phyloP scores from a whole-genome alignment of 1,284 basidiomycete genomes.

The Polyporus tsugae region DNA sequence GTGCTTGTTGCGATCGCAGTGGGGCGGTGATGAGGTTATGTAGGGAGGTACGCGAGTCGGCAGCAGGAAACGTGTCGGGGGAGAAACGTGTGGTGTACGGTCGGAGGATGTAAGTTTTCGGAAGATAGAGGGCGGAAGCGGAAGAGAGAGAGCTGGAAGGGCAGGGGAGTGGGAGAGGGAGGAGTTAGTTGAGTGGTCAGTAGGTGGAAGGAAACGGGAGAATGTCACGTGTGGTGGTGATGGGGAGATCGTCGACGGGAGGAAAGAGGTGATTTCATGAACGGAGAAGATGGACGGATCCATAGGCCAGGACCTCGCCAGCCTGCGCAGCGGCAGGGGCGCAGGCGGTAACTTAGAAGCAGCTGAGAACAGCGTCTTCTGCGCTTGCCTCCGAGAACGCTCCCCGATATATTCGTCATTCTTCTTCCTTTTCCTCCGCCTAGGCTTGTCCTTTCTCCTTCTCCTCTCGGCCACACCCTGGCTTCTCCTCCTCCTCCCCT shows the following conservation, averaged over 20 bases:
- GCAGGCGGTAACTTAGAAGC: neutral
- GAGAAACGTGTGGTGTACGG: conserved; percentile 9
- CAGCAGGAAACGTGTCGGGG: conserved; percentile 16
- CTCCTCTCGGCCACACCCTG: conserved; percentile 11
- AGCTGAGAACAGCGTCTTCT: conserved; percentile 1
- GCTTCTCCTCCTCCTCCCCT: conserved; percentile 5
- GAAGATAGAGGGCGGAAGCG: conserved; percentile 3
- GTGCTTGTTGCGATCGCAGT: conserved; percentile 23
- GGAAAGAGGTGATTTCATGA: conserved; percentile 18
- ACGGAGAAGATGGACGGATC: conserved; percentile 11
- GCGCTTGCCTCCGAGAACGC: conserved; percentile 14
- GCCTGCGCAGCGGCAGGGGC: conserved; percentile 8
- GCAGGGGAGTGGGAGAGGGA: neutral
- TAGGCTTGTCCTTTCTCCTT: conserved; percentile 15
- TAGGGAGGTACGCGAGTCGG: conserved; percentile 14
- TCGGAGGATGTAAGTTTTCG: conserved; percentile 18
- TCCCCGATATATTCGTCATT: conserved; percentile 14
- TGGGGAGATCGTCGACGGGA: conserved; percentile 28
- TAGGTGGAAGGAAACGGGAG: conserved; percentile 17
- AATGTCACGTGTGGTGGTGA: conserved; percentile 22
- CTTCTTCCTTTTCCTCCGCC: conserved; percentile 6
- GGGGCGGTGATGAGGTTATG: conserved; percentile 18
- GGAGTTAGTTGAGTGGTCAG: conserved; percentile 13
- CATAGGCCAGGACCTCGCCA: neutral
- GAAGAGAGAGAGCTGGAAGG: neutral